These are phyloP conservation scores for Pyronema omphalodes DNA, from an alignment of 495 filamentous ascomycete species.

Conservation along the genomic window DNA sequence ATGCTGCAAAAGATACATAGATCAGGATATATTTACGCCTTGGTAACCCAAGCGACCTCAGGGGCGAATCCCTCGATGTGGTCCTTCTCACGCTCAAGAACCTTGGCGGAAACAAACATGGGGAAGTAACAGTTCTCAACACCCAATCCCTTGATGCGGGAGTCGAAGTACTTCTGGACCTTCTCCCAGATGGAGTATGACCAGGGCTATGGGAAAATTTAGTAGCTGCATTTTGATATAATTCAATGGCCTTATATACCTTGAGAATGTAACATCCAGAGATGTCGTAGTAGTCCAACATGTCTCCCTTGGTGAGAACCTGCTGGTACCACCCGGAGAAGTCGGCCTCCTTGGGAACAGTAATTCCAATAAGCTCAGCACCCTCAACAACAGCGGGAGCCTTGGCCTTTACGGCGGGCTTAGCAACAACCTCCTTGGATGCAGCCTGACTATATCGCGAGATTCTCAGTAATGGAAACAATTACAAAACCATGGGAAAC, in stretches of 20 bases:
- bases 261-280: constrained; percentile 91
- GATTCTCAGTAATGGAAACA: too few relatives aligned
- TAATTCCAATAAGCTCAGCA: constrained; percentile 65
- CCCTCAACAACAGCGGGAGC: constrained; percentile 36
- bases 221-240: not conserved
- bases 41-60: constrained; percentile 96
- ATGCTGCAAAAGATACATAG: constrained; percentile 7
- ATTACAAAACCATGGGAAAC: not conserved
- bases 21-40: constrained; percentile 43
- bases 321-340: constrained; percentile 93
- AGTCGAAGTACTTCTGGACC: constrained; percentile 79
- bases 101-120: constrained; percentile 79
- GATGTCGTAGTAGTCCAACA: constrained; percentile 89
- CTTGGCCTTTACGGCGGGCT: constrained; percentile 27
- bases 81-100: constrained; percentile 83
- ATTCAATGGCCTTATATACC: constrained; percentile 23
- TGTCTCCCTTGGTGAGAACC: constrained; percentile 80
- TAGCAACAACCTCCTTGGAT: constrained; percentile 31
- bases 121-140: constrained; percentile 94
- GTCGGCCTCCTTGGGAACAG: constrained; percentile 63
- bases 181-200: constrained; percentile 85
- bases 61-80: constrained; percentile 96
- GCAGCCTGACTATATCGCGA: constrained; percentile 17
- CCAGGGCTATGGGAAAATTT: constrained; percentile 29
- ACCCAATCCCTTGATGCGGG: constrained; percentile 66